Evolutionary conservation across 148 eudicot species (phyloP).

Genomic region (Cornus controversa): DNA sequence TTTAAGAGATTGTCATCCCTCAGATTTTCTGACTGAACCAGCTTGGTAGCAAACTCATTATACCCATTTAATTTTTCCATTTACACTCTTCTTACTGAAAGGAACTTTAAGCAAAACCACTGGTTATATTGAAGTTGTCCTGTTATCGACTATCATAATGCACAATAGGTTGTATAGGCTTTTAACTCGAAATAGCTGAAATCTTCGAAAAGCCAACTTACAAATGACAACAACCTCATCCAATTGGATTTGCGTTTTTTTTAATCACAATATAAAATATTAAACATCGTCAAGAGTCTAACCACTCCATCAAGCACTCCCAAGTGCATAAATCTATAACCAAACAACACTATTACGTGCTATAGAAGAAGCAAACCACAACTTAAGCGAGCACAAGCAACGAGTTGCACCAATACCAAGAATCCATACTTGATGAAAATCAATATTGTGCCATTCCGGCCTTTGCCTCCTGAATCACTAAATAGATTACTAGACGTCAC

Average conservation of each 20-base stretch:
- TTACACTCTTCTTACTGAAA: neutral
- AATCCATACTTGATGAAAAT: neutral
- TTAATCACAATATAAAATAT: neutral
- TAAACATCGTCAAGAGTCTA: neutral
- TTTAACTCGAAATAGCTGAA: neutral
- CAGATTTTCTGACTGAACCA: neutral
- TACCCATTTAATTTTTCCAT: neutral
- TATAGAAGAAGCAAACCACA: neutral
- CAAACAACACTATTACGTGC: neutral
- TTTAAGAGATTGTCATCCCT: neutral
- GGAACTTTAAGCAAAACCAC: neutral
- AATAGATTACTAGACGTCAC: neutral
- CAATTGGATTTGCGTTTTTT: conserved; percentile 1
- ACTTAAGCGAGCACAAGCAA: neutral
- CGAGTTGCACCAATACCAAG: neutral
- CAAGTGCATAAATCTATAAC: neutral
- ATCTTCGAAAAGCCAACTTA: neutral
- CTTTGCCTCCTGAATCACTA: neutral
- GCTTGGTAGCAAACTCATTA: neutral
- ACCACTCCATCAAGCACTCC: neutral
- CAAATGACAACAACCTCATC: neutral
- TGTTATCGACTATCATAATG: neutral
- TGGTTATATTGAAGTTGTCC: neutral
- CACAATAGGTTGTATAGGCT: neutral
- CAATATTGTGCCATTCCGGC: neutral